These are phyloP conservation scores for Lachnellula occidentalis DNA, from an alignment of 2,329 filamentous ascomycete genomes.

Conservation along the genomic window DNA sequence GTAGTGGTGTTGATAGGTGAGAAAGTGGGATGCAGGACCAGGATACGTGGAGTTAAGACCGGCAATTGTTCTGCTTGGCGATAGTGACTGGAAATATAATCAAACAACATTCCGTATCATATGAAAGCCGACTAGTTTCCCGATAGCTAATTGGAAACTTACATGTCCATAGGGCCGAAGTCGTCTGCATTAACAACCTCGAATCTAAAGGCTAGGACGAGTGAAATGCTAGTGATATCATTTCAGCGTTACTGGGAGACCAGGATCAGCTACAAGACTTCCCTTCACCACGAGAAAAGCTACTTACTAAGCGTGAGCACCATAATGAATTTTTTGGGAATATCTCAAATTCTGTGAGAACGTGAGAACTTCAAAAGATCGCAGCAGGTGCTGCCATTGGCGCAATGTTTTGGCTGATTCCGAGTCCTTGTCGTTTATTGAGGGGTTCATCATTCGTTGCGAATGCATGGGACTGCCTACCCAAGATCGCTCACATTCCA, in stretches of 20 bases:
- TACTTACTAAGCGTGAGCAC: too few relatives aligned
- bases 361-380: too few relatives aligned
- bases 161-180: too few relatives aligned
- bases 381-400: not conserved
- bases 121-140: not conserved
- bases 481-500: conserved; percentile 23
- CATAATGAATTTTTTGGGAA: too few relatives aligned
- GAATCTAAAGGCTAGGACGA: too few relatives aligned
- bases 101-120: not conserved
- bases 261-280: too few relatives aligned
- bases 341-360: too few relatives aligned
- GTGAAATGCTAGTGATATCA: too few relatives aligned
- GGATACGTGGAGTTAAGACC: not conserved
- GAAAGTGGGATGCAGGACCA: not conserved
- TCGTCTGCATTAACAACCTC: too few relatives aligned
- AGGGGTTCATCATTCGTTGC: not conserved
- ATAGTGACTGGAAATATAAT: not conserved
- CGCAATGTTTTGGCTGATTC: not conserved
- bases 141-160: not conserved
- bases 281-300: too few relatives aligned
- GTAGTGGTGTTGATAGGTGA: not conserved
- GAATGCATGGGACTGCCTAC: not conserved
- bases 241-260: too few relatives aligned
- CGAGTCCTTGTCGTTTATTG: too few relatives aligned
- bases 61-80: not conserved